Evolutionary conservation across 306 rosid genomes (phyloP).

Genomic region (Morella rubra): DNA sequence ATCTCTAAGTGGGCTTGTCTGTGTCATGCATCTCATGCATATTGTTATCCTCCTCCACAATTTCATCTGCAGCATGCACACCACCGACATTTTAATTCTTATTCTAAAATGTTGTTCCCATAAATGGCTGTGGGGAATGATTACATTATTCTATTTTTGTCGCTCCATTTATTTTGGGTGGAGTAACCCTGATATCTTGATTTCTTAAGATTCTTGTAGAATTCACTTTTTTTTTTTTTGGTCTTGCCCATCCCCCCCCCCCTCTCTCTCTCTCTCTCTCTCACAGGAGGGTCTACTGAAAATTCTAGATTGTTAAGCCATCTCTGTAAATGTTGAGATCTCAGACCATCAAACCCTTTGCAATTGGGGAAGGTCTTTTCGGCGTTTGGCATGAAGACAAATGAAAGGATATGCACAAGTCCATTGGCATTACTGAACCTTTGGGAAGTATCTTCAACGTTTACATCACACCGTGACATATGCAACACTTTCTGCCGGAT

Average conservation of each 20-base stretch:
- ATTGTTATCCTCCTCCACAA: too few relatives aligned
- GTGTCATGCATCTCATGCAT: too few relatives aligned
- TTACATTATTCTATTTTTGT: neutral
- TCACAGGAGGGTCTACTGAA: slow-evolving; percentile 15
- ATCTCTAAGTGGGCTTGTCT: too few relatives aligned
- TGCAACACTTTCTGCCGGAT: slow-evolving; percentile 6
- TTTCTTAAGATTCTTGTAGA: neutral
- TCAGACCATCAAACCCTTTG: neutral
- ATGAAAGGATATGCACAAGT: slow-evolving; percentile 1
- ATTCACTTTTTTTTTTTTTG: neutral
- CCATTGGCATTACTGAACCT: slow-evolving; percentile 24
- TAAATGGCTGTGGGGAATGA: neutral
- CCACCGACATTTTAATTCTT: too few relatives aligned
- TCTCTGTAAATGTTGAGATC: slow-evolving; percentile 2
- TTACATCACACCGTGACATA: neutral
- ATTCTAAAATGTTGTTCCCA: neutral
- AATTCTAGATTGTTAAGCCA: neutral
- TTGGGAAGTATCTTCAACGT: slow-evolving; percentile 37
- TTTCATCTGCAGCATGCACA: too few relatives aligned
- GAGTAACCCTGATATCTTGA: neutral
- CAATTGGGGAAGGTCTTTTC: neutral
- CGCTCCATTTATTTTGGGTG: neutral
- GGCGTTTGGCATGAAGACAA: neutral
- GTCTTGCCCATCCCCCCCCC: neutral
- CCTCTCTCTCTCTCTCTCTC: slow-evolving; percentile 4